These are phyloP conservation scores for Lentinula boryana DNA, from an alignment of 768 basidiomycete species.

Conservation along the genomic window DNA sequence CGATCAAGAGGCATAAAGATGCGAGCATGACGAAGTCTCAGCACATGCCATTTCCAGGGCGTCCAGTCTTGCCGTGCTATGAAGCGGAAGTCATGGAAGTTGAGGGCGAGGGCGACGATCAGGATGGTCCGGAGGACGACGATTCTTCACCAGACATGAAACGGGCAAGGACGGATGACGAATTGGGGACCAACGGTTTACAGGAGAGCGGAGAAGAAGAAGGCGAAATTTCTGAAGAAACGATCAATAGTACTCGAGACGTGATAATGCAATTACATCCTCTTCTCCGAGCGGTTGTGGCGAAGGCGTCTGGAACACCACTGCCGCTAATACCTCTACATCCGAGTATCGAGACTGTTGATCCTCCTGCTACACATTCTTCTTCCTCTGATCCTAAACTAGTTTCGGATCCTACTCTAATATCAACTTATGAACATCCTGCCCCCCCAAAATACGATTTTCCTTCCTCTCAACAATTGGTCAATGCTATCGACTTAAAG, in stretches of 20 bases:
- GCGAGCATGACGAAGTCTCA: slow-evolving; percentile 32
- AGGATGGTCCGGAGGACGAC: slow-evolving; percentile 29
- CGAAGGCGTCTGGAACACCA: slow-evolving; percentile 32
- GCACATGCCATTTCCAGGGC: not conserved
- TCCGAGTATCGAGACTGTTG: not conserved
- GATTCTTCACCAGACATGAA: slow-evolving; percentile 51
- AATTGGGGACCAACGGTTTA: slow-evolving; percentile 21
- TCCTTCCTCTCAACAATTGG: not conserved
- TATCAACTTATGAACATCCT: not conserved
- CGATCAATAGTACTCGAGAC: slow-evolving; percentile 44
- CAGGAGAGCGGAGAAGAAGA: slow-evolving; percentile 37
- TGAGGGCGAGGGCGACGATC: slow-evolving; percentile 29
- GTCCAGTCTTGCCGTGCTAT: slow-evolving; percentile 35
- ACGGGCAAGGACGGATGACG: slow-evolving; percentile 52
- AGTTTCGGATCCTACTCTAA: not conserved
- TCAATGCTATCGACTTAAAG: not conserved
- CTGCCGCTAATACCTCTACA: not conserved
- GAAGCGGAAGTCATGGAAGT: slow-evolving; percentile 60
- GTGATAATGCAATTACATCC: slow-evolving; percentile 50
- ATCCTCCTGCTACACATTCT: not conserved
- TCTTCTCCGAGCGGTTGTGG: slow-evolving; percentile 52
- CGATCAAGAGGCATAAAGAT: slow-evolving; percentile 74
- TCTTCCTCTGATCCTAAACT: not conserved
- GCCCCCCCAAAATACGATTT: not conserved
- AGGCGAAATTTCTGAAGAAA: slow-evolving; percentile 48